phyloP scores from a whole-genome alignment of 495 filamentous ascomycete genomes.

The Cryomyces minteri region DNA sequence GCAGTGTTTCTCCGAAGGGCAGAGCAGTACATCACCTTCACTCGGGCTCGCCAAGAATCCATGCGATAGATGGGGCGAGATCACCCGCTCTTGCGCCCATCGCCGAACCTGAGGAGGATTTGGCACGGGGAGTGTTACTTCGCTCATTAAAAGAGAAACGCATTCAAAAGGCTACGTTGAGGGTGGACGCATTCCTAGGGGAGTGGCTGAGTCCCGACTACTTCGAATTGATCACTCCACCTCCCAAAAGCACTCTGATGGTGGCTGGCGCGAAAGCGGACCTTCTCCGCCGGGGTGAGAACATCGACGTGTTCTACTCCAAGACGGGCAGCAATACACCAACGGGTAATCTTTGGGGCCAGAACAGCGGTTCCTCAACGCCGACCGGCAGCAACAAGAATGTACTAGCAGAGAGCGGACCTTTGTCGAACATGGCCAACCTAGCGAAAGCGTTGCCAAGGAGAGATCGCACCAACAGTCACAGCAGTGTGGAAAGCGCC shows the following conservation, averaged over 20 bases:
- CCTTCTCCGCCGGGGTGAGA: slow-evolving; percentile 51
- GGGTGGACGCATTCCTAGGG: slow-evolving; percentile 81
- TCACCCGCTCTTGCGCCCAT: slow-evolving; percentile 8
- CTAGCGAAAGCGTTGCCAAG: slow-evolving; percentile 18
- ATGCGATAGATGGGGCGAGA: neutral
- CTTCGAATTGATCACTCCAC: slow-evolving; percentile 78
- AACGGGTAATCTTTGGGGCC: slow-evolving; percentile 23
- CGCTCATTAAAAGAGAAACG: slow-evolving; percentile 2
- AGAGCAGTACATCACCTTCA: neutral
- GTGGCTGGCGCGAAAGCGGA: slow-evolving; percentile 73
- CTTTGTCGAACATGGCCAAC: slow-evolving; percentile 11
- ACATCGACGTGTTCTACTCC: slow-evolving; percentile 25
- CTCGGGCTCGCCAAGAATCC: neutral
- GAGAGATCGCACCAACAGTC: slow-evolving; percentile 25
- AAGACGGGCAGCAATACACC: slow-evolving; percentile 16
- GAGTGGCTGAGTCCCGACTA: slow-evolving; percentile 93
- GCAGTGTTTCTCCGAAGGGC: neutral
- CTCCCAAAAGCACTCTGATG: slow-evolving; percentile 72
- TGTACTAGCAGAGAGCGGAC: slow-evolving; percentile 9
- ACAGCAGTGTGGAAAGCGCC: slow-evolving; percentile 8
- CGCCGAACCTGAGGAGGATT: slow-evolving; percentile 6
- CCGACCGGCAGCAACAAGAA: neutral
- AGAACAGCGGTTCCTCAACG: slow-evolving; percentile 17
- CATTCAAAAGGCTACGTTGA: slow-evolving; percentile 38
- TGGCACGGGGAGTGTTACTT: slow-evolving; percentile 1